phyloP scores from a whole-genome alignment of 2,329 filamentous ascomycete species.

The Clonostachys rosea region DNA sequence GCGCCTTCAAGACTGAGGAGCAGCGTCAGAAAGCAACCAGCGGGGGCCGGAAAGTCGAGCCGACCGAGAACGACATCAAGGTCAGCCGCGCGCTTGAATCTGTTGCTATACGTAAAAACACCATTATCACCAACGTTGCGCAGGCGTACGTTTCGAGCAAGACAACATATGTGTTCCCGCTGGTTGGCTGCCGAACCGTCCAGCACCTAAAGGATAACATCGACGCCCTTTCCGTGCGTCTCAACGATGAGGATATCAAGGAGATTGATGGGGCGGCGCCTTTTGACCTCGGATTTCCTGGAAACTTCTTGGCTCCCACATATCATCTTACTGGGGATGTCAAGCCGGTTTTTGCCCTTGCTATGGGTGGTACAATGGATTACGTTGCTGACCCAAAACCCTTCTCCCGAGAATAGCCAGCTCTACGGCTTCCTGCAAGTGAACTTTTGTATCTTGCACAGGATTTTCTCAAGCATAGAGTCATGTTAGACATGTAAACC shows the following conservation, averaged over 20 bases:
- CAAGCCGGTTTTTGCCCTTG: not conserved
- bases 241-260: conserved; percentile 52
- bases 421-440: too few relatives aligned
- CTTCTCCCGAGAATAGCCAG: not conserved
- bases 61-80: conserved; percentile 42
- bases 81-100: conserved; percentile 30
- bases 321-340: conserved; percentile 13
- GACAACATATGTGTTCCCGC: conserved; percentile 39
- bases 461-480: too few relatives aligned
- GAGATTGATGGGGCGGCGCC: conserved; percentile 51
- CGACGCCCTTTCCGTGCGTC: conserved; percentile 48
- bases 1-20: conserved; percentile 19
- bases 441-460: too few relatives aligned
- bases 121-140: conserved; percentile 33
- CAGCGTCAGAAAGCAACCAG: conserved; percentile 1
- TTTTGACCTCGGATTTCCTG: conserved; percentile 50
- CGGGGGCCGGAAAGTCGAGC: not conserved
- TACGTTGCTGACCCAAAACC: not conserved
- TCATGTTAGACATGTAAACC: too few relatives aligned
- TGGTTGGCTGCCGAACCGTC: conserved; percentile 42
- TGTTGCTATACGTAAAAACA: conserved; percentile 28
- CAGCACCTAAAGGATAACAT: conserved; percentile 62
- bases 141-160: conserved; percentile 65
- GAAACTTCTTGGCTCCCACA: conserved; percentile 39
- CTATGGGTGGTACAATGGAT: not conserved